Conservation (phyloP, 305 asterid species). For the Coffea humblotiana region DNA sequence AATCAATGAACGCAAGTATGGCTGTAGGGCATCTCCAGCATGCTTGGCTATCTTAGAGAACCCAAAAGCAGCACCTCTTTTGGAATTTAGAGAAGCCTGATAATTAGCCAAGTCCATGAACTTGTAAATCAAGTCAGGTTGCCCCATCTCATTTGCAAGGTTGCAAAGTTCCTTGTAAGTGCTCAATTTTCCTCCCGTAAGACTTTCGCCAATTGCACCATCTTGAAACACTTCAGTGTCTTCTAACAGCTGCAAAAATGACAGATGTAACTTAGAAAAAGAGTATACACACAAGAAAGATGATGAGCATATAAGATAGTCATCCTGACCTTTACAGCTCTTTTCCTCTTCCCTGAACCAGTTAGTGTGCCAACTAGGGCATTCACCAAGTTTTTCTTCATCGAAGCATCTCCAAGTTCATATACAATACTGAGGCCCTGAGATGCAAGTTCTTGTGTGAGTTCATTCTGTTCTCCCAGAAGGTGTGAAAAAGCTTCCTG, state of each 20-base stretch:
- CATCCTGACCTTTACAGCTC: conserved; percentile 83
- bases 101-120: conserved; percentile 99
- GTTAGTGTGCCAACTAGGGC: conserved; percentile 97
- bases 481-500: conserved; percentile 99
- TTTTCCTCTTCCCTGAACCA: conserved; percentile 97
- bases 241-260: conserved; percentile 70
- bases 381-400: conserved; percentile 86
- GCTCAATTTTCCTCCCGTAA: conserved; percentile 90
- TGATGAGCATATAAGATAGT: not conserved
- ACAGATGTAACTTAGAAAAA: conserved; percentile 11
- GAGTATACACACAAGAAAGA: conserved; percentile 9
- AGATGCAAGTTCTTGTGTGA: conserved; percentile 98
- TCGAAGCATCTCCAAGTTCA: conserved; percentile 92
- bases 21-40: conserved; percentile 97
- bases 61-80: conserved; percentile 99
- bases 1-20: conserved; percentile 75
- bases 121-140: conserved; percentile 94
- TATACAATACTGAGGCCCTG: conserved; percentile 98
- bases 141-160: conserved; percentile 99
- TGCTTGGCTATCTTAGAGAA: conserved; percentile 97
- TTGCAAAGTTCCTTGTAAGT: conserved; percentile 97
- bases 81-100: conserved; percentile 93
- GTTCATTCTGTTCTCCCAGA: conserved; percentile 92
- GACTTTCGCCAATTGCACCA: conserved; percentile 94
- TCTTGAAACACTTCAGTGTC: conserved; percentile 94